Evolutionary conservation across 2,329 filamentous ascomycete species (phyloP), one percentile per base, ranked within the genome.

Genomic region (Alternaria metachromatica): DNA sequence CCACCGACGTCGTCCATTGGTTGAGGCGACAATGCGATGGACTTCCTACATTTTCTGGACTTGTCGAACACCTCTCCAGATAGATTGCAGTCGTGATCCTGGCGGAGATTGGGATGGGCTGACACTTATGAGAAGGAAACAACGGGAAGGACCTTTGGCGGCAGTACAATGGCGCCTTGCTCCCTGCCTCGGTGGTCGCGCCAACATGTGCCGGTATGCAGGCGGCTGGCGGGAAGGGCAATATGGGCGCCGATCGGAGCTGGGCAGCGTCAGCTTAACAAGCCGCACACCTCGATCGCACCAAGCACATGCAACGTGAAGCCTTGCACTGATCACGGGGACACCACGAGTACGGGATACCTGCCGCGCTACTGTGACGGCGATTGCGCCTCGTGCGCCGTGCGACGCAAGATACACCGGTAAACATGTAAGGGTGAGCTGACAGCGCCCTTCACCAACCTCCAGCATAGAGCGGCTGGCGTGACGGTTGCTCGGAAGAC

Each of bases 171-270:
- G 54, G 59, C 41, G 37, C 26, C 54, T 45, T 46, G 46, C 41
- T 37, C 37, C 28, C 54, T 44, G 28, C 58, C 21, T 26, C 37
- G 55, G 59, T 55, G 37, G 37, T 53, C 54, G 59, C 55, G 44
- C 30, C 56, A 37, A 28, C 46, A 30, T 48, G 50, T 37, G 49
- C 50, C 50, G 58, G 46, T 30, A 37, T 37, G 26, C n/a, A 58
- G 48, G 49, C 55, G 60, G 60, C 21, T 55, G 56, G 23, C 56
- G 25, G 60, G 56, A 28, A 28, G 55, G 56, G 60, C 44, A 63
- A 45, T 44, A 18, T 15, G 8, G 5, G 43, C 28, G 56, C 33
- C 33, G 60, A 63, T 63, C 60, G 50, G 18, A 45, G 56, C 56
- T 25, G 49, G 33, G 48, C n/a, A 30, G 55, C 23, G 60, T 46